Evolutionary conservation across 75 land plant species (phyloP).

Genomic region (Selaginella moellendorffii): DNA sequence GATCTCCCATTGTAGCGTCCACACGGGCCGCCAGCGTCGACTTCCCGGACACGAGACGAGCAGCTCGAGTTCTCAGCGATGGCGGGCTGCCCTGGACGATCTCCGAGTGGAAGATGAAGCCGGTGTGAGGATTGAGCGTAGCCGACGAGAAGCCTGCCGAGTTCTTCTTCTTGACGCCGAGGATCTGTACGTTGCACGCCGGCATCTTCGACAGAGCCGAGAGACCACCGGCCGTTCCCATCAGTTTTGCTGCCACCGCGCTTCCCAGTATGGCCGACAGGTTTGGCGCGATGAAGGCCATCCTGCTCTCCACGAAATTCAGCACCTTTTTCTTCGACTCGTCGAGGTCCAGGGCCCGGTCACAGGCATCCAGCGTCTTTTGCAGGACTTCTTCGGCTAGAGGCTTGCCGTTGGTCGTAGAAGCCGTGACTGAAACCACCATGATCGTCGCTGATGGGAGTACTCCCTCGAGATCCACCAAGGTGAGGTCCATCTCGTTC

Average conservation of each 20-base stretch:
- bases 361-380: conserved; percentile 92
- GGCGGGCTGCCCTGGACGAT: conserved; percentile 89
- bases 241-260: conserved; percentile 90
- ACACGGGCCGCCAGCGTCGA: conserved; percentile 88
- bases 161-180: conserved; percentile 73
- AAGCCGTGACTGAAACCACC: conserved; percentile 94
- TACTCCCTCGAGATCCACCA: conserved; percentile 89
- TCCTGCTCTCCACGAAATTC: conserved; percentile 88
- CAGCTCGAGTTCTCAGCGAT: conserved; percentile 63
- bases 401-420: conserved; percentile 92
- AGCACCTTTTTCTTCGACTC: conserved; percentile 79
- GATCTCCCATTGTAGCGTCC: conserved; percentile 76
- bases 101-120: conserved; percentile 84
- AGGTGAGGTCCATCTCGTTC: conserved; percentile 84
- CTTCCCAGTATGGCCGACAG: conserved; percentile 91
- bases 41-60: conserved; percentile 75
- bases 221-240: conserved; percentile 97
- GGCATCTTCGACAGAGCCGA: conserved; percentile 83
- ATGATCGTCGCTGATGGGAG: conserved; percentile 87
- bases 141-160: conserved; percentile 82
- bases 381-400: conserved; percentile 69
- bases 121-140: conserved; percentile 66
- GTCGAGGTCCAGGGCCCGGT: conserved; percentile 81
- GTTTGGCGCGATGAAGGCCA: conserved; percentile 96
- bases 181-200: conserved; percentile 80